Percentiles rank a stretch among this genome's conserved stretches.
phyloP scores from a whole-genome alignment of 371 early-diverging fungal genomes.

The Coemansia sp. region DNA sequence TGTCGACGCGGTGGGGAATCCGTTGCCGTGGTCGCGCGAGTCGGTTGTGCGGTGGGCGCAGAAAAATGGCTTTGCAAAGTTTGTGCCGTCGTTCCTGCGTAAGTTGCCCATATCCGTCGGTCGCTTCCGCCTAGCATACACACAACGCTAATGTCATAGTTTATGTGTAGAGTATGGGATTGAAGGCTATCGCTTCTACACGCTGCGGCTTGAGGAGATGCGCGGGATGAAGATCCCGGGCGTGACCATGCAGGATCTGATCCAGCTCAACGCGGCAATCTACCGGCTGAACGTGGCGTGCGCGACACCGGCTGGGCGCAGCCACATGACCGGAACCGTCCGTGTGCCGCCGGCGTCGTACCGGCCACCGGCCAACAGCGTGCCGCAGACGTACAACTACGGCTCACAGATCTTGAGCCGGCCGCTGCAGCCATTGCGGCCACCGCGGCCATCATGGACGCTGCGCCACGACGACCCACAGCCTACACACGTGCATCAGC shows the following conservation, averaged over 20 bases:
- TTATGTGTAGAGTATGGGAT: conserved; percentile 37
- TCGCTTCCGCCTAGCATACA: background rate
- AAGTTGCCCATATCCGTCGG: conserved; percentile 8
- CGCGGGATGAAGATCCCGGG: conserved; percentile 38
- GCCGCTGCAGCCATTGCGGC: conserved; percentile 39
- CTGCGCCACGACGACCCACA: conserved; percentile 44
- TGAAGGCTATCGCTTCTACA: conserved; percentile 41
- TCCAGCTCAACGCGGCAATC: conserved; percentile 46
- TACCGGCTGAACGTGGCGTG: conserved; percentile 39
- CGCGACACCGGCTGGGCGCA: conserved; percentile 36
- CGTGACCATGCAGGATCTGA: conserved; percentile 39
- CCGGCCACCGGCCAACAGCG: conserved; percentile 7
- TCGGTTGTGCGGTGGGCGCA: conserved; percentile 44
- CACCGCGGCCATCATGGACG: conserved; percentile 46
- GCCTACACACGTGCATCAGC: conserved; percentile 26
- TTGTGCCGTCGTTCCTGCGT: conserved; percentile 42
- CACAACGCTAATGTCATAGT: background rate
- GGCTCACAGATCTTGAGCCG: conserved; percentile 31
- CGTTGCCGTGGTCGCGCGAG: conserved; percentile 43
- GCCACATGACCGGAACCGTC: conserved; percentile 39
- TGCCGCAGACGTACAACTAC: conserved; percentile 9
- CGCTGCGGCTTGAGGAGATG: conserved; percentile 36
- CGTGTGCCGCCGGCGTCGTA: conserved; percentile 8
- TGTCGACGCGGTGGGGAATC: conserved; percentile 28
- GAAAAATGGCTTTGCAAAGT: conserved; percentile 36